phyloP scores from a whole-genome alignment of 345 rosid species.

The Euphorbia lathyris region DNA sequence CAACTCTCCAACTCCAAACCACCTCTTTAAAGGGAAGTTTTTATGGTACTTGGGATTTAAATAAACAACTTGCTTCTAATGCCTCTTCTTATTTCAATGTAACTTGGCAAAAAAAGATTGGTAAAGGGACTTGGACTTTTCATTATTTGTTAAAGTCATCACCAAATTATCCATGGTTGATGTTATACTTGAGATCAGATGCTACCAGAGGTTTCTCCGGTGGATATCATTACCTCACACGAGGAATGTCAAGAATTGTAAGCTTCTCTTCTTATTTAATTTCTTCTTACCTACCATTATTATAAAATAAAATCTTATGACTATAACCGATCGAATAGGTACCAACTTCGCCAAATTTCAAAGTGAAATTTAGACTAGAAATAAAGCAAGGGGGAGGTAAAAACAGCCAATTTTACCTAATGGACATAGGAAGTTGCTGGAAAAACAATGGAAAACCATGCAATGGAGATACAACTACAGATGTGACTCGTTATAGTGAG shows the following conservation, averaged over 20 bases:
- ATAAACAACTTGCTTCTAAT: conserved; percentile 1
- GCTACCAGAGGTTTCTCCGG: conserved; percentile 75
- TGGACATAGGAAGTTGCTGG: conserved; percentile 89
- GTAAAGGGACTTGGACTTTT: conserved; percentile 68
- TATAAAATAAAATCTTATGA: no score
- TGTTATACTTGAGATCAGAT: conserved; percentile 90
- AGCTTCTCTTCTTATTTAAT: no score
- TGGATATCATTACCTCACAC: conserved; percentile 66
- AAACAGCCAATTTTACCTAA: conserved; percentile 66
- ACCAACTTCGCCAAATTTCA: conserved; percentile 71
- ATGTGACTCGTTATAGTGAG: conserved; percentile 66
- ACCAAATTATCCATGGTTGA: conserved; percentile 75
- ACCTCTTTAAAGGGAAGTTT: conserved; percentile 61
- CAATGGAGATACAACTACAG: conserved; percentile 58
- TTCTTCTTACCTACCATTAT: no score
- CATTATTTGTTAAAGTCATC: conserved; percentile 68
- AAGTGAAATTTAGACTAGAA: conserved; percentile 53
- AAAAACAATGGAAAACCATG: conserved; percentile 70
- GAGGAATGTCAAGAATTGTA: conserved; percentile 73
- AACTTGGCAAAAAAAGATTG: conserved; percentile 68
- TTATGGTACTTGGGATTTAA: conserved; percentile 58
- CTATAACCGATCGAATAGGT: no score
- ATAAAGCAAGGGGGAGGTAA: conserved; percentile 74
- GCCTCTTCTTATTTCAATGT: conserved; percentile 55
- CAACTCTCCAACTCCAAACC: conserved; percentile 31